Conservation (phyloP, 2,329 filamentous ascomycete genomes). For the Rhinocladiella mackenziei region DNA sequence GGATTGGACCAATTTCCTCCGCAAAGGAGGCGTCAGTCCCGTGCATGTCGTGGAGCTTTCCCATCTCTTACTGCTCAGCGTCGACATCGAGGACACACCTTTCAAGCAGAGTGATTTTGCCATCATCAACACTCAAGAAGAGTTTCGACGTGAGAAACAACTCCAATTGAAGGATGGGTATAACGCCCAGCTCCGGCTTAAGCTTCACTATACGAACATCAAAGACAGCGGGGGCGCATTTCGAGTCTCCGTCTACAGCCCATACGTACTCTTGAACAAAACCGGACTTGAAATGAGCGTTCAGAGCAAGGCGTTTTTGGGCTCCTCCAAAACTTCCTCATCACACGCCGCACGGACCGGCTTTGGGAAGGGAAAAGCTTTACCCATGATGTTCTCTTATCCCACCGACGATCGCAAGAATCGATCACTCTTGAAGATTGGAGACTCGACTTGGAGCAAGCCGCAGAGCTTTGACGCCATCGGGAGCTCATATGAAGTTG, state of each 20-base stretch:
- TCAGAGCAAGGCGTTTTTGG: constrained; percentile 82
- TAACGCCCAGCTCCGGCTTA: constrained; percentile 72
- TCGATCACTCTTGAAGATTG: constrained; percentile 79
- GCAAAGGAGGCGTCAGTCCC: constrained; percentile 93
- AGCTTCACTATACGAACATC: constrained; percentile 84
- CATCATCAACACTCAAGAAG: constrained; percentile 87
- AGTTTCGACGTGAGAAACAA: constrained; percentile 78
- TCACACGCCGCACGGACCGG: constrained; percentile 66
- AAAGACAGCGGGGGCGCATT: constrained; percentile 93
- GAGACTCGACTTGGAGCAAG: constrained; percentile 92
- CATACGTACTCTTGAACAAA: constrained; percentile 92
- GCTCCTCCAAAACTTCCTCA: constrained; percentile 75
- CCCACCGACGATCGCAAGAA: constrained; percentile 85
- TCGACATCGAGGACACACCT: constrained; percentile 93
- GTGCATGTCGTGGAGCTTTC: constrained; percentile 96
- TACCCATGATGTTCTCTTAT: constrained; percentile 96
- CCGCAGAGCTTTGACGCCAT: constrained; percentile 97
- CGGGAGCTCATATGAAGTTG: constrained; percentile 83
- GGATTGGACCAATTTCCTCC: constrained; percentile 97
- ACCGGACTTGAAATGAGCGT: constrained; percentile 86
- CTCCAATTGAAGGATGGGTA: constrained; percentile 80
- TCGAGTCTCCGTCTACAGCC: constrained; percentile 90
- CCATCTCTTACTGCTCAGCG: constrained; percentile 83
- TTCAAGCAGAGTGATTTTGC: constrained; percentile 96
- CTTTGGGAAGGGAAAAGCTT: constrained; percentile 57